Percentiles rank a stretch among this genome's conserved stretches.
Evolutionary conservation across 108 stramenopile genomes (phyloP).

Genomic region (Cylindrotheca fusiformis): DNA sequence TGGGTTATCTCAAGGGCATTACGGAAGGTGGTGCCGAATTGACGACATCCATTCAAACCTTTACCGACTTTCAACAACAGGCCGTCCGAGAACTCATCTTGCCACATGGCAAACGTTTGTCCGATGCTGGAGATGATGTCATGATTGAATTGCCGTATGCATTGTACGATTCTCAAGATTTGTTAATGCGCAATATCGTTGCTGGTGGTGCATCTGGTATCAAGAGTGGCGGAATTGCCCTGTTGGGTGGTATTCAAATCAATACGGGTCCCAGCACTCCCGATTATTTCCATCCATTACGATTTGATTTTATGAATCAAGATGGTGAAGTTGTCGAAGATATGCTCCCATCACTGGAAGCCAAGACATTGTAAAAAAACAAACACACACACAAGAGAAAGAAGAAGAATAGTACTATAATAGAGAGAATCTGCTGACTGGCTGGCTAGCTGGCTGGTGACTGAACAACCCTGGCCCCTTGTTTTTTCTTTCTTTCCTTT

Average conservation of each 20-base stretch:
- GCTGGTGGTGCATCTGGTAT: conserved; percentile 4
- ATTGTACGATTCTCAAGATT: too few relatives aligned
- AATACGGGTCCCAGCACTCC: conserved; percentile 34
- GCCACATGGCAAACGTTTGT: conserved; percentile 41
- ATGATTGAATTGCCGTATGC: conserved; percentile 56
- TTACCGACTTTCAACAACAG: conserved; percentile 45
- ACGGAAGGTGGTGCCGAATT: conserved; percentile 7
- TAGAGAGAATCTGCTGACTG: too few relatives aligned
- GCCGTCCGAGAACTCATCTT: conserved; percentile 40
- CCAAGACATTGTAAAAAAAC: too few relatives aligned
- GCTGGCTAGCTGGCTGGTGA: too few relatives aligned
- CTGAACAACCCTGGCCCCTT: too few relatives aligned
- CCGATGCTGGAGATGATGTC: conserved; percentile 24
- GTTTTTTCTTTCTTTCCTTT: too few relatives aligned
- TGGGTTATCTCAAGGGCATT: conserved; percentile 13
- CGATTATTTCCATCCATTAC: conserved; percentile 62
- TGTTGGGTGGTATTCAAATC: too few relatives aligned
- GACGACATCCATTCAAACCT: conserved; percentile 5
- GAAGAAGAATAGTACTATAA: too few relatives aligned
- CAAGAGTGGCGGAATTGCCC: conserved; percentile 30
- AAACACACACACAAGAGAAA: too few relatives aligned
- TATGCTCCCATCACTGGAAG: too few relatives aligned
- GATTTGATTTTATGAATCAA: conserved; percentile 42
- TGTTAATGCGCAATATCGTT: conserved; percentile 48
- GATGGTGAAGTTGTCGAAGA: conserved; percentile 37